A percentile compares a stretch with the other conserved stretches of the same genome.
Evolutionary conservation across 1,284 basidiomycete genomes (phyloP).

Genomic region (Xanthoconium separans): DNA sequence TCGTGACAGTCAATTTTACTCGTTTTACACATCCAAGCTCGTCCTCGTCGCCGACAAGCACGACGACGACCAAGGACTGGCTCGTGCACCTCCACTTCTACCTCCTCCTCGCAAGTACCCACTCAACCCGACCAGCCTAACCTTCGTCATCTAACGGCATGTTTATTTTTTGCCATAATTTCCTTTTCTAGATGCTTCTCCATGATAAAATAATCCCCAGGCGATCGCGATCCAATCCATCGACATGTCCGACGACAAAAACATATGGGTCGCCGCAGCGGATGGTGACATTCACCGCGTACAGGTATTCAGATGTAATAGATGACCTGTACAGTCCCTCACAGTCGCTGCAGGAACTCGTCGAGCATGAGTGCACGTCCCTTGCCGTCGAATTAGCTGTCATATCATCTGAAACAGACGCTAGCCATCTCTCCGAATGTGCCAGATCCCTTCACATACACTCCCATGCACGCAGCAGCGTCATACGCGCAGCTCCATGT

Average conservation of each 20-base stretch:
- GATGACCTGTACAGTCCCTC: not conserved
- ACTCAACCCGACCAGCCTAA: not conserved
- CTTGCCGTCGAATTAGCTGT: slow-evolving; percentile 4
- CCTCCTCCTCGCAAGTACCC: too few relatives aligned
- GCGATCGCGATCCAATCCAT: slow-evolving; percentile 9
- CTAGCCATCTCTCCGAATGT: slow-evolving; percentile 73
- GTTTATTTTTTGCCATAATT: slow-evolving; percentile 16
- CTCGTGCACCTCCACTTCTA: too few relatives aligned
- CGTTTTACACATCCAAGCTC: not conserved
- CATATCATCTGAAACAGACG: slow-evolving; percentile 27
- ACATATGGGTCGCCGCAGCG: slow-evolving; percentile 90
- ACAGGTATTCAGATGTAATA: slow-evolving; percentile 34
- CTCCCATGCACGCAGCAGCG: slow-evolving; percentile 94
- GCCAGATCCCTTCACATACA: slow-evolving; percentile 80
- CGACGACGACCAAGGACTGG: too few relatives aligned
- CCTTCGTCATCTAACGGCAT: slow-evolving; percentile 19
- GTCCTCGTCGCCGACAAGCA: too few relatives aligned
- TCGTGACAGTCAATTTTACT: not conserved
- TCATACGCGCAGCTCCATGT: slow-evolving; percentile 83
- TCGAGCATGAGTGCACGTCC: slow-evolving; percentile 54
- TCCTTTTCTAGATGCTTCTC: slow-evolving; percentile 27
- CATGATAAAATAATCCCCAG: slow-evolving; percentile 9
- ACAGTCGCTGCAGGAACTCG: slow-evolving; percentile 45
- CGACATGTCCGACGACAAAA: slow-evolving; percentile 45
- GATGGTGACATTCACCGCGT: slow-evolving; percentile 73